Evolutionary conservation across 140 eudicot species (phyloP).

Genomic region (Ambrosia hybrid): DNA sequence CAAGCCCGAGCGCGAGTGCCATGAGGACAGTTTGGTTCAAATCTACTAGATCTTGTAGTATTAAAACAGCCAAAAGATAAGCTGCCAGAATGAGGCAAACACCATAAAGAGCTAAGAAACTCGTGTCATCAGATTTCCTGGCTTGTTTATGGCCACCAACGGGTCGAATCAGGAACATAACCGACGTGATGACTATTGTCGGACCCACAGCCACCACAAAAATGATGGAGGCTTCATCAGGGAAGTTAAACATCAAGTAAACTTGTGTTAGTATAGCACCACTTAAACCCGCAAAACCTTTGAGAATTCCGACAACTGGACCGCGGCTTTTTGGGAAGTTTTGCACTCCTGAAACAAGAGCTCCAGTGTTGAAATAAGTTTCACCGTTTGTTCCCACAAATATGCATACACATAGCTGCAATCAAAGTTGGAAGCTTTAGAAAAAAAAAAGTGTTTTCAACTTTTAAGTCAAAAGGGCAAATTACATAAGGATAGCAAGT

Average conservation of each 20-base stretch:
- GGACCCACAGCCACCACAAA: slow-evolving; percentile 81
- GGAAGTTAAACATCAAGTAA: slow-evolving; percentile 58
- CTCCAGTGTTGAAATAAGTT: slow-evolving; percentile 77
- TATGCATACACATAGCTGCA: slow-evolving; percentile 70
- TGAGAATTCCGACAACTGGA: slow-evolving; percentile 70
- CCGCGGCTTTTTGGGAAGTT: slow-evolving; percentile 82
- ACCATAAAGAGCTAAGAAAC: slow-evolving; percentile 53
- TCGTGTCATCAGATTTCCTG: slow-evolving; percentile 49
- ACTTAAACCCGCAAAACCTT: slow-evolving; percentile 77
- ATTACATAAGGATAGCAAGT: too few species aligned
- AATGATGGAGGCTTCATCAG: slow-evolving; percentile 56
- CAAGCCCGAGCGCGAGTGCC: slow-evolving; percentile 38
- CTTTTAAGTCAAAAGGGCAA: too few species aligned
- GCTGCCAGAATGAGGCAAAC: slow-evolving; percentile 69
- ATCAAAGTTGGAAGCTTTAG: slow-evolving; percentile 11
- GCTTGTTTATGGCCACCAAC: slow-evolving; percentile 73
- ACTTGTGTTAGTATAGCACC: slow-evolving; percentile 74
- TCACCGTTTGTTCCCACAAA: slow-evolving; percentile 83
- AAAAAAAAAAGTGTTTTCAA: too few species aligned
- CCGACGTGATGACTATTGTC: slow-evolving; percentile 50
- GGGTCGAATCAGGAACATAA: slow-evolving; percentile 67
- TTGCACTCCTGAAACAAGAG: slow-evolving; percentile 67
- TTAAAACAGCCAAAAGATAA: slow-evolving; percentile 58
- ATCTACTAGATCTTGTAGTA: slow-evolving; percentile 53
- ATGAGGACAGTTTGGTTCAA: slow-evolving; percentile 40